Evolutionary conservation across 495 filamentous ascomycete species (phyloP).

Genomic region (Filosporella fistucella): DNA sequence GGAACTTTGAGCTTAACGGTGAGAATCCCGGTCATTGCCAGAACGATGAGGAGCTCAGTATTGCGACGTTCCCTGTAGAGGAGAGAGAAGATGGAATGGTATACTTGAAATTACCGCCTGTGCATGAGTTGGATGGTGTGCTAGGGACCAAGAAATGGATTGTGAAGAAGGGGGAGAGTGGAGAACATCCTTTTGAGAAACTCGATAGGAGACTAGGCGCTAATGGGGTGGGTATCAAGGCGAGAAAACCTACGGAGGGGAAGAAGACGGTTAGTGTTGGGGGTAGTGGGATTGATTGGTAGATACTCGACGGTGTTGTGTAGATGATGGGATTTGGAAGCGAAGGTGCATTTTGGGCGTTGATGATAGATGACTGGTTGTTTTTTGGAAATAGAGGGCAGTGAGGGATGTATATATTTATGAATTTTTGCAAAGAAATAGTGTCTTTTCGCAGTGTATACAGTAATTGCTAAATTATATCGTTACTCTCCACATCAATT

Average conservation of each 20-base stretch:
- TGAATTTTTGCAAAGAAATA: too few species aligned
- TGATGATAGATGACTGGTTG: too few species aligned
- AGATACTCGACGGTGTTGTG: neutral
- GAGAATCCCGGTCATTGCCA: slow-evolving; percentile 65
- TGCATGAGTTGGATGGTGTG: slow-evolving; percentile 79
- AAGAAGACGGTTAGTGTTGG: slow-evolving; percentile 34
- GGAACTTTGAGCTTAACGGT: slow-evolving; percentile 77
- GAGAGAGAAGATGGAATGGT: slow-evolving; percentile 74
- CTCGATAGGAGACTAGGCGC: slow-evolving; percentile 54
- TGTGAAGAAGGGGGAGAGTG: slow-evolving; percentile 57
- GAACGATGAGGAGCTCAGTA: slow-evolving; percentile 72
- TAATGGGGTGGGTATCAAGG: slow-evolving; percentile 31
- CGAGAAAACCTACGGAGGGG: slow-evolving; percentile 32
- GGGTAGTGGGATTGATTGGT: slow-evolving; percentile 13
- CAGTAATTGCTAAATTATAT: too few species aligned
- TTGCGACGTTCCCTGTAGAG: slow-evolving; percentile 83
- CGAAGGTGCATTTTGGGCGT: too few species aligned
- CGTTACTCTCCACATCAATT: too few species aligned
- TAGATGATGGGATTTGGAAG: too few species aligned
- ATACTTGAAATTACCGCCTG: slow-evolving; percentile 78
- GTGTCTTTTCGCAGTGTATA: too few species aligned
- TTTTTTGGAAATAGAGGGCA: too few species aligned
- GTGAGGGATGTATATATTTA: too few species aligned
- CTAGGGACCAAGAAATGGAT: slow-evolving; percentile 82
- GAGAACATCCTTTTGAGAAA: slow-evolving; percentile 56